A percentile compares a stretch with the other conserved stretches of the same genome.
These are phyloP conservation scores for Cystobasidiopsis lactophilus DNA, from an alignment of 768 basidiomycete species.

Conservation along the genomic window DNA sequence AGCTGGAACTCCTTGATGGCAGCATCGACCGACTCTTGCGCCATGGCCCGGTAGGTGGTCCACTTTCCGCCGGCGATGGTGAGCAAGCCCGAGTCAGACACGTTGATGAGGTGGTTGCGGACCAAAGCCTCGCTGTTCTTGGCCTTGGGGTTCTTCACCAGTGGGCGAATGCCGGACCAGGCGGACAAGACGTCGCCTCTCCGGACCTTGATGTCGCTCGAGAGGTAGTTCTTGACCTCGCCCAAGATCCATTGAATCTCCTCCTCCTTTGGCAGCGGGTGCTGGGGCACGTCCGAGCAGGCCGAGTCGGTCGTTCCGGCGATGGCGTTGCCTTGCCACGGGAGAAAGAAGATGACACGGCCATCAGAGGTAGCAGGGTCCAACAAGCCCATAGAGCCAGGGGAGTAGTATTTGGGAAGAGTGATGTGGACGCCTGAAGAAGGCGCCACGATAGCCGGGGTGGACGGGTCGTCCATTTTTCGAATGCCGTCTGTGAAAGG, in stretches of 20 bases:
- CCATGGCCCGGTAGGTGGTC: conserved; percentile 95
- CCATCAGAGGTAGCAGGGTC: conserved; percentile 92
- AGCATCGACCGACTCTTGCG: conserved; percentile 73
- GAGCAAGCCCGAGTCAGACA: conserved; percentile 54
- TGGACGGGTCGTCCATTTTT: conserved; percentile 38
- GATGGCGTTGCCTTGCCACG: conserved; percentile 94
- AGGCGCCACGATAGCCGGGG: conserved; percentile 64
- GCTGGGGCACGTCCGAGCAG: conserved; percentile 43
- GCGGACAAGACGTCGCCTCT: conserved; percentile 86
- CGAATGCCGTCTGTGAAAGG: conserved; percentile 76
- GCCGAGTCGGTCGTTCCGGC: conserved; percentile 80
- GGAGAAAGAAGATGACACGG: conserved; percentile 94
- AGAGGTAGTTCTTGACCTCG: conserved; percentile 71
- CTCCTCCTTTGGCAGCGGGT: conserved; percentile 69
- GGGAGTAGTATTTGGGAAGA: conserved; percentile 89
- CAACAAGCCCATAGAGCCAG: conserved; percentile 72
- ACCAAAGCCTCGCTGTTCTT: conserved; percentile 69
- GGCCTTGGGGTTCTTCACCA: conserved; percentile 60
- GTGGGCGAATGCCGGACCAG: conserved; percentile 76
- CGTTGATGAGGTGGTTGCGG: conserved; percentile 76
- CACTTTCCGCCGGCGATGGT: conserved; percentile 97
- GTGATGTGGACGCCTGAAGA: conserved; percentile 91
- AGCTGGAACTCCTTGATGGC: conserved; percentile 62
- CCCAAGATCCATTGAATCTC: conserved; percentile 94
- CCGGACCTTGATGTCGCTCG: conserved; percentile 77